Conservation (phyloP, 805 yeast species). For the Candida germanica region DNA sequence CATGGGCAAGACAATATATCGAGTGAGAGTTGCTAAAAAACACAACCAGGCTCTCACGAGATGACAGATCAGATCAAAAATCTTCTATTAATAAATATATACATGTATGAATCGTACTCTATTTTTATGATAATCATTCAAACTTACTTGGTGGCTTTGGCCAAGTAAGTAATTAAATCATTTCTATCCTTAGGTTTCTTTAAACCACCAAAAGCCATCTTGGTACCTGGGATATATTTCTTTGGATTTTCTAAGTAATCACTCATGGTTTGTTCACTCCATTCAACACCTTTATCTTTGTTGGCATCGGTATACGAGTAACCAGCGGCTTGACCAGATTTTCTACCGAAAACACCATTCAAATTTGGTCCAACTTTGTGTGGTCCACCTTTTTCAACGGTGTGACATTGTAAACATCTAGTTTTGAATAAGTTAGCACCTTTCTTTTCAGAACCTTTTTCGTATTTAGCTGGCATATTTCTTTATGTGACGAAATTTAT, state of each 20-base stretch:
- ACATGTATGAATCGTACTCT: slow-evolving; percentile 5
- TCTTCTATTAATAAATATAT: slow-evolving; percentile 11
- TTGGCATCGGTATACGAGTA: slow-evolving; percentile 97
- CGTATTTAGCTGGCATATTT: slow-evolving; percentile 44
- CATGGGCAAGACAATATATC: too few species aligned
- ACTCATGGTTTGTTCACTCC: slow-evolving; percentile 85
- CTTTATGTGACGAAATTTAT: slow-evolving; percentile 1
- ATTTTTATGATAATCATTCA: not conserved
- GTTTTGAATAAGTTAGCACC: slow-evolving; percentile 99
- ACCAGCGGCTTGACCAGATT: slow-evolving; percentile 88
- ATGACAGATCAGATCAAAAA: too few species aligned
- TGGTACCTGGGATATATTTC: slow-evolving; percentile 99
- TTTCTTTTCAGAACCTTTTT: slow-evolving; percentile 54
- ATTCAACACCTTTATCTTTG: slow-evolving; percentile 88
- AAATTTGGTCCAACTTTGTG: slow-evolving; percentile 99
- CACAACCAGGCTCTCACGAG: too few species aligned
- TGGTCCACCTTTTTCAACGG: slow-evolving; percentile 92
- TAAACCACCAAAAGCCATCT: slow-evolving; percentile 99
- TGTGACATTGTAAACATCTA: slow-evolving; percentile 99
- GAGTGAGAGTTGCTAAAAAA: slow-evolving; percentile 3
- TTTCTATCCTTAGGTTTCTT: slow-evolving; percentile 99
- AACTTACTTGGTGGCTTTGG: slow-evolving; percentile 33
- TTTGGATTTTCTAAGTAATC: slow-evolving; percentile 99
- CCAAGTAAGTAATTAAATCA: slow-evolving; percentile 88
- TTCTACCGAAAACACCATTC: slow-evolving; percentile 91